A percentile compares a stretch with the other conserved stretches of the same genome.
phyloP scores from a whole-genome alignment of 805 yeast genomes.

The Pichia rugopelliculosa region DNA sequence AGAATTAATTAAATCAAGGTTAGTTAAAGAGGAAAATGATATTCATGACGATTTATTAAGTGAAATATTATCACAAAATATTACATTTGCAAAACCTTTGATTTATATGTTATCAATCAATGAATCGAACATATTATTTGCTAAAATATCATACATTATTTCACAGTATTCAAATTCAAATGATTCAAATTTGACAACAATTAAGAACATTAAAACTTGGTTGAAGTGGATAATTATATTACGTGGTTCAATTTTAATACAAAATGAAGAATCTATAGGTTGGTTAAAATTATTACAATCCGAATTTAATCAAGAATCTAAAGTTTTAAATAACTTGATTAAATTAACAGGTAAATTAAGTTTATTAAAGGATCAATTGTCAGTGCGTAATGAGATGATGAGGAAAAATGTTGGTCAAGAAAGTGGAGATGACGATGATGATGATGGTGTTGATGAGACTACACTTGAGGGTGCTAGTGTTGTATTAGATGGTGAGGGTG shows the following conservation, averaged over 20 bases:
- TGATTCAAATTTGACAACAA: neutral
- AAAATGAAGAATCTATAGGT: conserved; percentile 44
- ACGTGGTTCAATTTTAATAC: conserved; percentile 58
- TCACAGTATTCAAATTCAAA: conserved; percentile 28
- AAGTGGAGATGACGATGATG: conserved; percentile 27
- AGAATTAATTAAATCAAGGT: conserved; percentile 17
- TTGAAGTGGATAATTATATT: conserved; percentile 69
- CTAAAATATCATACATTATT: conserved; percentile 37
- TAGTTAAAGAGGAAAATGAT: conserved; percentile 22
- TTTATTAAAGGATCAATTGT: conserved; percentile 67
- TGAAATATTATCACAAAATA: conserved; percentile 24
- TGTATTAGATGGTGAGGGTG: conserved; percentile 28
- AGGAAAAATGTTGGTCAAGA: conserved; percentile 21
- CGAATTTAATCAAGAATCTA: conserved; percentile 47
- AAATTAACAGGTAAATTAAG: conserved; percentile 83
- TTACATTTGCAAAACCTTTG: conserved; percentile 43
- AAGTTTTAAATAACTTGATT: conserved; percentile 57
- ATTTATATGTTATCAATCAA: conserved; percentile 45
- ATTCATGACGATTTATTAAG: conserved; percentile 20
- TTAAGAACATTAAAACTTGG: conserved; percentile 42
- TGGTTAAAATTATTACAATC: conserved; percentile 51
- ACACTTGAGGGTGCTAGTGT: conserved; percentile 19
- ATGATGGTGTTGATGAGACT: conserved; percentile 2
- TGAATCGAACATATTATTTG: conserved; percentile 38
- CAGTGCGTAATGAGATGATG: conserved; percentile 50